A percentile compares a stretch with the other conserved stretches of the same genome.
Conservation (phyloP, 2,329 filamentous ascomycete genomes). For the Scytalidium lignicola region DNA sequence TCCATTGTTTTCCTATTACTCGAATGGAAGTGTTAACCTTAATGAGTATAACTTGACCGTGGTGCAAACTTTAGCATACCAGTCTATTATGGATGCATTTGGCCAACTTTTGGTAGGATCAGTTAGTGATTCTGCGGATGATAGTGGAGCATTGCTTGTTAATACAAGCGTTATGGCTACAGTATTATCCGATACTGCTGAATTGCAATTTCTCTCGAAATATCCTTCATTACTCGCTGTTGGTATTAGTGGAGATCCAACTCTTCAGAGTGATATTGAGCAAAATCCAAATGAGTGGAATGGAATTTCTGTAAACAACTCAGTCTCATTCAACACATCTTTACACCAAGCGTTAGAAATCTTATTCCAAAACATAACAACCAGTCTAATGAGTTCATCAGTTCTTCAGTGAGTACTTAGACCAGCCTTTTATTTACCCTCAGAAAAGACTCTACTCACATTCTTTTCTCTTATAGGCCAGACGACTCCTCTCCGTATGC, state of each 20-base stretch:
- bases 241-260: too few species aligned
- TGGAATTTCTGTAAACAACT: too few species aligned
- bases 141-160: too few species aligned
- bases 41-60: background rate
- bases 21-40: too few species aligned
- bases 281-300: too few species aligned
- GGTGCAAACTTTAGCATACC: conserved; percentile 1
- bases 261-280: too few species aligned
- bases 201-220: background rate
- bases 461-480: background rate
- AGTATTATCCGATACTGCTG: too few species aligned
- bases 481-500: background rate
- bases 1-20: background rate
- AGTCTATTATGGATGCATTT: background rate
- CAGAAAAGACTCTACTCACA: too few species aligned
- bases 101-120: background rate
- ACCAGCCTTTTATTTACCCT: too few species aligned
- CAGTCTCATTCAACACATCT: too few species aligned
- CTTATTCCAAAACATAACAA: background rate
- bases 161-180: too few species aligned
- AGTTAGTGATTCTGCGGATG: background rate
- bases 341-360: background rate
- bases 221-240: background rate
- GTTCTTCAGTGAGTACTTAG: background rate
- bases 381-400: background rate